phyloP scores from a whole-genome alignment of 352 stramenopile species.

The Nannochloropsis limnetica region DNA sequence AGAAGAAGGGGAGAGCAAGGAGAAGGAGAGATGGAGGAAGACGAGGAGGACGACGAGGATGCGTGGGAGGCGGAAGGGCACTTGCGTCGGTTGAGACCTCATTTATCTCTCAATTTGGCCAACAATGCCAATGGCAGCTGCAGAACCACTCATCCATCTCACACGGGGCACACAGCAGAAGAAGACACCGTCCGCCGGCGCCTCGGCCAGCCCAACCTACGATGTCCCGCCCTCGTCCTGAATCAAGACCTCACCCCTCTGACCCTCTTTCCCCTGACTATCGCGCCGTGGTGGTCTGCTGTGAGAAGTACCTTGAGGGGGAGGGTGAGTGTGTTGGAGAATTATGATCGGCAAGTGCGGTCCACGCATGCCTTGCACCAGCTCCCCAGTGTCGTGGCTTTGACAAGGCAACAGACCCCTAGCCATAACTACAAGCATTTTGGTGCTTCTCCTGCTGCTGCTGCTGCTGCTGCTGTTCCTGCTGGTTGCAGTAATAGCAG shows the following conservation, averaged over 20 bases:
- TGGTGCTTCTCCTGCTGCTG: not conserved
- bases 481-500: not conserved
- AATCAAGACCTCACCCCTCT: conserved; percentile 31
- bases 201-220: conserved; percentile 2
- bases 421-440: not conserved
- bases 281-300: conserved; percentile 25
- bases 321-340: not conserved
- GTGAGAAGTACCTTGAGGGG: not conserved
- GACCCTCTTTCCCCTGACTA: conserved; percentile 21
- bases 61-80: not conserved
- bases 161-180: not conserved
- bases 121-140: not conserved
- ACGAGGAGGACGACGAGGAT: not conserved
- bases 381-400: not conserved
- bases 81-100: not conserved
- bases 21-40: not conserved
- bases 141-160: not conserved
- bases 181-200: not conserved
- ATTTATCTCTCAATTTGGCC: not conserved
- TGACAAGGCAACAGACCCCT: not conserved
- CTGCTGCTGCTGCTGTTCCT: not conserved
- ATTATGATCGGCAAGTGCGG: not conserved
- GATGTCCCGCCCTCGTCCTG: conserved; percentile 11
- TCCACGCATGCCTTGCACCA: conserved; percentile 27
- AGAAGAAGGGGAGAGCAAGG: not conserved